Evolutionary conservation across 768 basidiomycete genomes (phyloP).

Genomic region (Suillus variegatus): DNA sequence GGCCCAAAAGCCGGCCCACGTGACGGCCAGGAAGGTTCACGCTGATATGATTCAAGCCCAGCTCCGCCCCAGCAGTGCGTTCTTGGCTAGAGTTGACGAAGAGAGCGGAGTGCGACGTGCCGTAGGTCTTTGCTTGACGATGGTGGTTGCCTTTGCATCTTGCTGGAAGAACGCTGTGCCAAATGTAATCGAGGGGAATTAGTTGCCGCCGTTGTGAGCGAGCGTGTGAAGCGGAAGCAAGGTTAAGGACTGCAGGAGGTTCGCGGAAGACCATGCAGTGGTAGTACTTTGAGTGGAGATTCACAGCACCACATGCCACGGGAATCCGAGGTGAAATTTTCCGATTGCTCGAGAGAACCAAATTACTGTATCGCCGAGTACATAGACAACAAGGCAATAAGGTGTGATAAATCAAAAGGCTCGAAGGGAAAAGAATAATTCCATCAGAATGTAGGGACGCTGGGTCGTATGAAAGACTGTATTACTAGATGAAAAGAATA

Average conservation of each 20-base stretch:
- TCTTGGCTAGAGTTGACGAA: slow-evolving; percentile 36
- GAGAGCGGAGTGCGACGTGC: slow-evolving; percentile 37
- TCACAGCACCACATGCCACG: background rate
- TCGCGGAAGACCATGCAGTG: background rate
- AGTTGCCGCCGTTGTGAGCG: slow-evolving; percentile 36
- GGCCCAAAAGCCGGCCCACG: slow-evolving; percentile 19
- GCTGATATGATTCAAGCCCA: slow-evolving; percentile 23
- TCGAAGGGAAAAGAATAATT: too few relatives aligned
- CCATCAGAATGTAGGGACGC: background rate
- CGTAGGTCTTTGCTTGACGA: slow-evolving; percentile 28
- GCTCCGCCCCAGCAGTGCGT: slow-evolving; percentile 40
- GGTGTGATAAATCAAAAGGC: too few relatives aligned
- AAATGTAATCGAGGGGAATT: slow-evolving; percentile 39
- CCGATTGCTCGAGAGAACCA: background rate
- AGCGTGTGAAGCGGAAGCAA: slow-evolving; percentile 12
- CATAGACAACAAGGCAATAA: background rate
- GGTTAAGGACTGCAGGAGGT: background rate
- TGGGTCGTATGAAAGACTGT: background rate
- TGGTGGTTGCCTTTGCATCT: slow-evolving; percentile 30
- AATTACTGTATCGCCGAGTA: background rate
- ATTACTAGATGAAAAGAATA: background rate
- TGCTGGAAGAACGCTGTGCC: slow-evolving; percentile 35
- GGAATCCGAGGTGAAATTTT: background rate
- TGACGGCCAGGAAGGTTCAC: background rate
- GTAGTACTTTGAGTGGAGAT: background rate